phyloP scores from a whole-genome alignment of 495 filamentous ascomycete species.

The Neurospora cerealis region DNA sequence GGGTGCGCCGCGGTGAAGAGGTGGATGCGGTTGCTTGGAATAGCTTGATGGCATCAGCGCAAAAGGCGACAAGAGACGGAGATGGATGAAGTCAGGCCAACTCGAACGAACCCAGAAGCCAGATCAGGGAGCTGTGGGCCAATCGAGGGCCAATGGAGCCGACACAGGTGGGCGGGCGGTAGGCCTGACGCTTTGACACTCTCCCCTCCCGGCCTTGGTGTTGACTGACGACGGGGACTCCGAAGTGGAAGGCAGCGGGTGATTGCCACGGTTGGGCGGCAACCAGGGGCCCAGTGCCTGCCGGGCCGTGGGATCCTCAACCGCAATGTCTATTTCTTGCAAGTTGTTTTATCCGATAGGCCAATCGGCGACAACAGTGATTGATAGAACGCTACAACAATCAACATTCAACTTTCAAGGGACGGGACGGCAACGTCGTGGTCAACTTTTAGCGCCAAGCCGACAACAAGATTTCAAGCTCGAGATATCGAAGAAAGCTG shows the following conservation, averaged over 20 bases:
- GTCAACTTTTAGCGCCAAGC: not conserved
- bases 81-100: not conserved
- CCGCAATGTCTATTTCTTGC: not conserved
- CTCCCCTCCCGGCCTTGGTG: not conserved
- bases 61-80: not conserved
- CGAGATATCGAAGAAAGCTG: not conserved
- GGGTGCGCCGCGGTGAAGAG: not conserved
- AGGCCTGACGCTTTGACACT: not conserved
- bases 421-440: not conserved
- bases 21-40: not conserved
- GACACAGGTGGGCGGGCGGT: not conserved
- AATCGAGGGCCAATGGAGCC: not conserved
- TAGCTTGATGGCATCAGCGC: not conserved
- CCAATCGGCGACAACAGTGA: conserved; percentile 5
- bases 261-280: not conserved
- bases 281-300: not conserved
- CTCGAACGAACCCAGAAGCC: not conserved
- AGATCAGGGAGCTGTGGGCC: not conserved
- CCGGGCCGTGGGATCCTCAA: not conserved
- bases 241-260: not conserved
- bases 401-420: not conserved
- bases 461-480: not conserved
- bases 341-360: conserved; percentile 8
- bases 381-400: not conserved
- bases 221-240: not conserved